Percentiles rank a stretch among this genome's conserved stretches.
Conservation (phyloP, 352 stramenopile genomes). For the Detonula confervacea region DNA sequence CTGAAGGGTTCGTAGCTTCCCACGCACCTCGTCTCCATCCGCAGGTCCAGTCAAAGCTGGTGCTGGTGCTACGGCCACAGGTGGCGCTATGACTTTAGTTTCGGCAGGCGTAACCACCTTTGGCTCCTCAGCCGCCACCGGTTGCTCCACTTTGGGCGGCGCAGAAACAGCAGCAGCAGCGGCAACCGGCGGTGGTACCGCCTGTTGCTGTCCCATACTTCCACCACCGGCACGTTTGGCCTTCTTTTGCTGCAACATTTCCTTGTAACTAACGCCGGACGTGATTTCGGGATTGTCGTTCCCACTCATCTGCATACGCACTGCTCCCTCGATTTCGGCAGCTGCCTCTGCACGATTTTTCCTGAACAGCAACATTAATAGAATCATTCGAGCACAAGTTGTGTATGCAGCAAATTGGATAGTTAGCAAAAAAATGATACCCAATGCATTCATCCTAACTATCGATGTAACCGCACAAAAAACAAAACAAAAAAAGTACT, state of each 20-base stretch:
- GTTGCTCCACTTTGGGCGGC: no score
- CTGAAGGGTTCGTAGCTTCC: slow-evolving; percentile 72
- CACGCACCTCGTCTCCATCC: slow-evolving; percentile 52
- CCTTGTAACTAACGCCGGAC: slow-evolving; percentile 57
- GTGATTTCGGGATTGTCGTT: neutral
- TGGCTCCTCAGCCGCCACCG: no score
- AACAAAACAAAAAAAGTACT: slow-evolving; percentile 28
- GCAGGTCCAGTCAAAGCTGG: neutral
- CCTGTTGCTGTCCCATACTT: neutral
- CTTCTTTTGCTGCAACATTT: slow-evolving; percentile 55
- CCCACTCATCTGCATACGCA: slow-evolving; percentile 38
- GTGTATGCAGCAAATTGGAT: neutral
- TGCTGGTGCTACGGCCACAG: neutral
- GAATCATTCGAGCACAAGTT: neutral
- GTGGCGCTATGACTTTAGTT: no score
- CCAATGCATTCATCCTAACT: neutral
- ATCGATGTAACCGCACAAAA: no score
- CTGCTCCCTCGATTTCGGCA: slow-evolving; percentile 54
- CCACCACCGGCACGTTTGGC: neutral
- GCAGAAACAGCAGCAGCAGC: no score
- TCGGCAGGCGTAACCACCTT: no score
- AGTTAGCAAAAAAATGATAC: neutral
- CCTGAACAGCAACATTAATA: slow-evolving; percentile 28
- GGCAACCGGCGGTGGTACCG: neutral
- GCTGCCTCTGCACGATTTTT: slow-evolving; percentile 52